Evolutionary conservation across 176 grass and related monocot genomes (phyloP).

Genomic region (Cenchrus purpureus): DNA sequence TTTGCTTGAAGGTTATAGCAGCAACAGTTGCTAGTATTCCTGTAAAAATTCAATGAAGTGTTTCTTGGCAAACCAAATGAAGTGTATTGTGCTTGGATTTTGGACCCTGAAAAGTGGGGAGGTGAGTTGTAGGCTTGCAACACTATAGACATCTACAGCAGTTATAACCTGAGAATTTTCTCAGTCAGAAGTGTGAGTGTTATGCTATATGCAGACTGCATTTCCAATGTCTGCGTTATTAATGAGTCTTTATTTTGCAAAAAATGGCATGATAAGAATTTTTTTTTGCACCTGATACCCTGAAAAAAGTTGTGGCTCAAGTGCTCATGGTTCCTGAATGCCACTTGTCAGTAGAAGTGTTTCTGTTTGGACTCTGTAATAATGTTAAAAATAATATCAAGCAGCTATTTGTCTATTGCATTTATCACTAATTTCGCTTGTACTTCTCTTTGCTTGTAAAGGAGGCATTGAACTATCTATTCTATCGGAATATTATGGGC

Average conservation of each 20-base stretch:
- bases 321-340: neutral
- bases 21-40: constrained; percentile 82
- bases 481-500: constrained; percentile 82
- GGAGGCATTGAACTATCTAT: constrained; percentile 94
- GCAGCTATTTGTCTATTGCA: neutral
- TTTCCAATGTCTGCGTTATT: constrained; percentile 22
- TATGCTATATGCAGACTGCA: neutral
- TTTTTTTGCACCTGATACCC: neutral
- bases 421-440: constrained; percentile 1
- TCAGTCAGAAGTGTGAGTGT: neutral
- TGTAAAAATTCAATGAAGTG: constrained; percentile 73
- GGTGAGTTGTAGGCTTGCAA: constrained; percentile 55
- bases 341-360: neutral
- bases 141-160: neutral
- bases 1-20: constrained; percentile 77
- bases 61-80: constrained; percentile 97
- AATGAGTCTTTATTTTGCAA: neutral
- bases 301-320: constrained; percentile 18
- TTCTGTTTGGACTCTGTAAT: neutral
- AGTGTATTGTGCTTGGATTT: constrained; percentile 95
- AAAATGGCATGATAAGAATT: neutral
- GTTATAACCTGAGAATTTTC: neutral
- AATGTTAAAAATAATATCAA: neutral
- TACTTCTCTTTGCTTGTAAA: constrained; percentile 43
- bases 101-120: constrained; percentile 94